Conservation (phyloP, 2,329 filamentous ascomycete species). For the Trichoderma endophyticum region DNA sequence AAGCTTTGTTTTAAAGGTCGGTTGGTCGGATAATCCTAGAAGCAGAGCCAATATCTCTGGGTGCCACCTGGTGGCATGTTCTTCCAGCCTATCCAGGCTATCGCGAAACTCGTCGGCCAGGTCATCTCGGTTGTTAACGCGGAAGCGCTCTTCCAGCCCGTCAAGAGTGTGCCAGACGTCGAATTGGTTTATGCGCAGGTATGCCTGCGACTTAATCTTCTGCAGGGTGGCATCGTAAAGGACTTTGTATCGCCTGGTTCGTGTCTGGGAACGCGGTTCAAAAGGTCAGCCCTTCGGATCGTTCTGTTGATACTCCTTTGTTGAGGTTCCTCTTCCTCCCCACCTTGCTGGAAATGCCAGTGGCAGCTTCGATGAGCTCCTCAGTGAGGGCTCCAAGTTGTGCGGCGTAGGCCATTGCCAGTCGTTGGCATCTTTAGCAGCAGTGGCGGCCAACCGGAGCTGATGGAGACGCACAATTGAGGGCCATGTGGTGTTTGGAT, state of each 20-base stretch:
- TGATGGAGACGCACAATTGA: not conserved
- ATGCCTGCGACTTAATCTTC: slow-evolving; percentile 52
- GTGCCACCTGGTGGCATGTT: slow-evolving; percentile 58
- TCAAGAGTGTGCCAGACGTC: slow-evolving; percentile 62
- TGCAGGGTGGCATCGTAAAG: slow-evolving; percentile 50
- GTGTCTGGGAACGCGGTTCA: slow-evolving; percentile 22
- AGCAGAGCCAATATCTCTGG: slow-evolving; percentile 79
- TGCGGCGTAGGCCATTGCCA: slow-evolving; percentile 66
- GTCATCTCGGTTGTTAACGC: slow-evolving; percentile 73
- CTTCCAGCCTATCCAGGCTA: slow-evolving; percentile 57
- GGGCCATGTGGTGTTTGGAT: not conserved
- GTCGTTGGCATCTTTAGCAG: slow-evolving; percentile 12
- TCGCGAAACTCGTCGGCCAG: slow-evolving; percentile 68
- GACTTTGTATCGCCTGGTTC: slow-evolving; percentile 38
- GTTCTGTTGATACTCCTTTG: not conserved
- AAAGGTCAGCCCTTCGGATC: slow-evolving; percentile 15
- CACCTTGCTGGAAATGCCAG: slow-evolving; percentile 54
- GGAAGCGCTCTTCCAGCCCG: slow-evolving; percentile 82
- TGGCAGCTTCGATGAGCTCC: slow-evolving; percentile 65
- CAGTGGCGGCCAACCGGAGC: not conserved
- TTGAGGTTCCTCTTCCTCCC: slow-evolving; percentile 15
- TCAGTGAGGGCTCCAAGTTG: slow-evolving; percentile 63
- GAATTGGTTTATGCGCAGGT: slow-evolving; percentile 71
- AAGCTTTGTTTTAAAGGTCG: slow-evolving; percentile 66
- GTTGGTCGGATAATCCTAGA: slow-evolving; percentile 76